Percentiles rank a stretch among this genome's conserved stretches.
These are phyloP conservation scores for Triadica sebifera DNA, from an alignment of 345 rosid genomes.

Conservation along the genomic window DNA sequence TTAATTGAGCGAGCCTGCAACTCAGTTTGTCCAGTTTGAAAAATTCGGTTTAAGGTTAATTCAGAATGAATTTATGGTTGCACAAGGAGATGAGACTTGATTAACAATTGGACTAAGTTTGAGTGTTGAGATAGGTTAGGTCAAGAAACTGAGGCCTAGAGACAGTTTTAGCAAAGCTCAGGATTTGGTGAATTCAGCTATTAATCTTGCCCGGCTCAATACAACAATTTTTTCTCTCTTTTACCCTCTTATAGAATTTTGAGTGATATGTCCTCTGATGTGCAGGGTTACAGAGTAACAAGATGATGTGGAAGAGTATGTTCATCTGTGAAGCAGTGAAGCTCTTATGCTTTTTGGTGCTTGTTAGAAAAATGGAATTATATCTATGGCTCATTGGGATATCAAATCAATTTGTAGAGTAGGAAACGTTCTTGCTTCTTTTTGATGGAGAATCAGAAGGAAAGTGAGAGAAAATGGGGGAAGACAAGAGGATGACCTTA, in stretches of 20 bases:
- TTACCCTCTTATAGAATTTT: neutral
- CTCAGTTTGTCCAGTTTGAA: neutral
- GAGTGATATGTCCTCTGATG: neutral
- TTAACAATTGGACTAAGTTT: neutral
- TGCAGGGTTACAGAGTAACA: slow-evolving; percentile 60
- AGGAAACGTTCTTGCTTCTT: too few species aligned
- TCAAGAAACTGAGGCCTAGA: neutral
- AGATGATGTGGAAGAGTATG: slow-evolving; percentile 30
- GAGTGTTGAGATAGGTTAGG: neutral
- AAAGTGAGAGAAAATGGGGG: neutral
- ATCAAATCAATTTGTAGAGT: neutral
- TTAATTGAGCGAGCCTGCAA: neutral
- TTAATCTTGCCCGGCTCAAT: neutral
- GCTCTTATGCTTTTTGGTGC: neutral
- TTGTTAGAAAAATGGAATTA: neutral
- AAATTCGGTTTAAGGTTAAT: neutral
- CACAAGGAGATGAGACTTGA: neutral
- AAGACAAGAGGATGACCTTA: too few species aligned
- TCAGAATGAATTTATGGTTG: neutral
- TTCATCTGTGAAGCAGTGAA: neutral
- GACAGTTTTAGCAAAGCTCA: too few species aligned
- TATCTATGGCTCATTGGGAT: neutral
- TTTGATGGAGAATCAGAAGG: neutral
- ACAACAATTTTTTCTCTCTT: too few species aligned
- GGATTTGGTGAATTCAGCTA: too few species aligned